Evolutionary conservation across 331 rosid species (phyloP), one percentile per base, ranked within the genome.

Genomic region (Arachis monticola): DNA sequence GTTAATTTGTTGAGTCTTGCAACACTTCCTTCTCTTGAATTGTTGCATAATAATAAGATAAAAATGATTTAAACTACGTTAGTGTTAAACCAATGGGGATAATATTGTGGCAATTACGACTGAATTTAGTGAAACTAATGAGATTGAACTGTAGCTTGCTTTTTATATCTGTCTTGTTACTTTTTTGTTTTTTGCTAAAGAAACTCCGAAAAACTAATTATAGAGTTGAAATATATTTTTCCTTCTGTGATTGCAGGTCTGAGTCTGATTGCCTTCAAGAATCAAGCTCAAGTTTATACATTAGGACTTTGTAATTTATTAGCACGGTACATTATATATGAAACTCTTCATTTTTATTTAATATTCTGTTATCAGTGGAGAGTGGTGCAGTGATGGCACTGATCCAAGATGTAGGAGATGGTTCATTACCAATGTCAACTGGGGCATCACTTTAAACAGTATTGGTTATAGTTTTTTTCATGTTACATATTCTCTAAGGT

Each of bases 291-390:
- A 31, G 78, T 12, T n/a, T 69, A n/a, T 8, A 46, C n/a, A 27
- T 57, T 1, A 38, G 32, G 58, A 35, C 40, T 41, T 47, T 70
- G 35, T 57, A 42, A 55, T 70, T 70, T 53, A 79, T 66, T 60
- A 27, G 35, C 64, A 35, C 40, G 32, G 79, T 65, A 46, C 30
- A 70, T 67, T 76, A 70, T 65, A 57, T 45, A 60, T 22, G 63
- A 75, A 60, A 57, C 81, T 35, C 63, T 68, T 67, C 55, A 53
- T 12, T 14, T 14, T 53, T 66, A 60, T 67, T 70, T 80, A 63
- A 61, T 50, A 69, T 53, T 60, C 38, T 73, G 66, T 74, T 59
- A 5, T 5, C 30, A 27, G 30, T 27, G 30, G 30, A 27, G 30
- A 27, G 30, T 27, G 30, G 30, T 27, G 30, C 30, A 27, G 30